Base-by-base conservation (phyloP, 2,329 filamentous ascomycete genomes). In the Fusarium fracticaudum region DNA sequence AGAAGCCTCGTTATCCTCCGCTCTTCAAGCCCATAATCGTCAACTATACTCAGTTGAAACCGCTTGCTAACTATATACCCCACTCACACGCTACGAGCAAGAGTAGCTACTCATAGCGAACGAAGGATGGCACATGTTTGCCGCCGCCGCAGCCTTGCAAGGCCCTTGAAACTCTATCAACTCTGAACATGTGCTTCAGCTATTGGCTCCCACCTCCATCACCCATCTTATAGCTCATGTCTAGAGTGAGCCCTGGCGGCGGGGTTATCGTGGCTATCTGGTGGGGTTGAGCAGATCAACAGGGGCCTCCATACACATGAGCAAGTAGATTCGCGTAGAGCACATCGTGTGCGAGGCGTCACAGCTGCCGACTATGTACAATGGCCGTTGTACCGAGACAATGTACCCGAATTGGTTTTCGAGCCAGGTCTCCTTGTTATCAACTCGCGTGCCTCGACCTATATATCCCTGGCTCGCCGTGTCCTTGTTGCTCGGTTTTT, bases 101-200 rank as follows among this genome's bases (percentile, higher is more conserved):
- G 35, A 69, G 37, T 58, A 74, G 50, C 68, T 73, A 67, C 64
- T 76, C 76, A 64, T 60, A 74, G 75, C 75, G 65, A 76, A 76
- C 75, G 65, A 76, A 76, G 68, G 60, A 72, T 74, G 55, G 75
- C 67, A 79, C 76, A 79, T 79, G 77, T 72, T 69, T 67, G 58
- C 59, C 60, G 68, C 54, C 60, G 72, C 63, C 57, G 70, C 60
- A 70, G 73, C 77, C 75, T 77, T 72, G 60, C 55, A 54, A 69
- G 63, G 51, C 58, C 75, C 80, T 73, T 78, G 72, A 72, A 72
- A 71, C 73, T 58, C 69, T 73, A 79, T 73, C 64, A 75, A 71
- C 60, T 59, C 72, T 60, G 65, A 73, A 67, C 83, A 85, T 85
- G 84, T 85, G 84, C 80, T 78, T 77, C 79, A 84, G 81, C 76